Evolutionary conservation across 495 filamentous ascomycete species (phyloP).

Genomic region (Collariella sp.): DNA sequence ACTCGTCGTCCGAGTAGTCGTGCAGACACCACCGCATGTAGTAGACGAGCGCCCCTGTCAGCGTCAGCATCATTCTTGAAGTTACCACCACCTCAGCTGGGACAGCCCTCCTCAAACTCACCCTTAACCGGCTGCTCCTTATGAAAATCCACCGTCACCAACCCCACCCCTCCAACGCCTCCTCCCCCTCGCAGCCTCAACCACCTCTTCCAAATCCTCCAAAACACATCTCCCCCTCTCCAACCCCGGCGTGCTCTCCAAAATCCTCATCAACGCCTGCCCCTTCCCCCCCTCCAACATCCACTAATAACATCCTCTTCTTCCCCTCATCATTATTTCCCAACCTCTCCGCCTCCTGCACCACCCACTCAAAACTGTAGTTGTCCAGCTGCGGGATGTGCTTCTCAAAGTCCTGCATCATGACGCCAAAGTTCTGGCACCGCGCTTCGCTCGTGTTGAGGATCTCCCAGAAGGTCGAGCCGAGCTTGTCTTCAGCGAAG

Average conservation of each 20-base stretch:
- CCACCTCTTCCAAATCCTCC: conserved; percentile 26
- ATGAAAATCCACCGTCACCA: conserved; percentile 24
- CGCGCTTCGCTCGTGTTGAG: conserved; percentile 8
- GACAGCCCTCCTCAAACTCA: background rate
- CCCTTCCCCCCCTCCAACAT: conserved; percentile 33
- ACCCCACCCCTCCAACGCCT: conserved; percentile 21
- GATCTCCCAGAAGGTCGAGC: conserved; percentile 21
- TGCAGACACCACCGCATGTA: conserved; percentile 28
- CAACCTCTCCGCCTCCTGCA: background rate
- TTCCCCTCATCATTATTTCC: background rate
- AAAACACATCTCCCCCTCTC: conserved; percentile 23
- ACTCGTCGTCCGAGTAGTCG: conserved; percentile 28
- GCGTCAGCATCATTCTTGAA: too few species aligned
- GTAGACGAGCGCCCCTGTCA: conserved; percentile 28
- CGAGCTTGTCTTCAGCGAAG: conserved; percentile 13
- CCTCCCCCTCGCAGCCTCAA: conserved; percentile 10
- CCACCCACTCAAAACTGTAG: conserved; percentile 27
- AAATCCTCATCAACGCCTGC: conserved; percentile 25
- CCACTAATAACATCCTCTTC: conserved; percentile 24
- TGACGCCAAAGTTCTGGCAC: conserved; percentile 15
- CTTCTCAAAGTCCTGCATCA: conserved; percentile 13
- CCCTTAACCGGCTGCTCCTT: conserved; percentile 26
- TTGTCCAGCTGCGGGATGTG: conserved; percentile 17
- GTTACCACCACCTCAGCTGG: too few species aligned
- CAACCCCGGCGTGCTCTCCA: conserved; percentile 15